Base-by-base conservation (phyloP, 805 yeast species). In the Saccharomycopsis fermentans region DNA sequence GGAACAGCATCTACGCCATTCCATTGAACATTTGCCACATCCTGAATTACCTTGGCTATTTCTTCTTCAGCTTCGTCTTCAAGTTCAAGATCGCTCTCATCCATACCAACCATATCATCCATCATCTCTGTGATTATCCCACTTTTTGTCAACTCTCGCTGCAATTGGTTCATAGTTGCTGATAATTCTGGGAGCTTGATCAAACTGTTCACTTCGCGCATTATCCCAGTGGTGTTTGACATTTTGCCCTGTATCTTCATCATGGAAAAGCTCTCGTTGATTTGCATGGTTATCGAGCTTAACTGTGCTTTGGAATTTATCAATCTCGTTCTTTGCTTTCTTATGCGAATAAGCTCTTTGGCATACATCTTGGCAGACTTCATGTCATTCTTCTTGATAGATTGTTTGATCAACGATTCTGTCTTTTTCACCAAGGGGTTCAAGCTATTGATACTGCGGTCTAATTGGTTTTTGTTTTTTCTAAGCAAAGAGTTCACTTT, bases 91-190 rank as follows among this genome's bases (percentile, higher is more conserved):
- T 82, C 87, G 19, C 80, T 86, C 54, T 79, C 85, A 34, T 84
- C 89, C 21, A 79, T 84, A 61, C 91, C 98, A 60, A 92, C 76
- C 62, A 88, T 83, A 68, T 94, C 99, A 59, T 87, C 90, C 68
- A 91, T 84, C 98, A 94, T 94, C 68, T 94, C 99, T 64, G 88
- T 89, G 57, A 94, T 90, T 52, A 94, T 80, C 0, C 94, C 94
- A 12, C 87, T 81, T 70, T 85, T 87, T 81, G 87, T 83, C 65
- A 92, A 77, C 71, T 94, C 99, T 67, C 81, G 84, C 60, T 92
- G 87, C 59, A 94, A 73, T 65, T 86, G 95, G 66, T 86, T 86
- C 87, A 92, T 90, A 0, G 96, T 84, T 11, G 81, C 82, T 65
- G 83, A 82, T 56, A 94, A 72, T 63, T 86, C 90, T 0, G 98